Evolutionary conservation across 192 early-diverging fungal genomes (phyloP).

Genomic region (Nowakowskiella sp.): DNA sequence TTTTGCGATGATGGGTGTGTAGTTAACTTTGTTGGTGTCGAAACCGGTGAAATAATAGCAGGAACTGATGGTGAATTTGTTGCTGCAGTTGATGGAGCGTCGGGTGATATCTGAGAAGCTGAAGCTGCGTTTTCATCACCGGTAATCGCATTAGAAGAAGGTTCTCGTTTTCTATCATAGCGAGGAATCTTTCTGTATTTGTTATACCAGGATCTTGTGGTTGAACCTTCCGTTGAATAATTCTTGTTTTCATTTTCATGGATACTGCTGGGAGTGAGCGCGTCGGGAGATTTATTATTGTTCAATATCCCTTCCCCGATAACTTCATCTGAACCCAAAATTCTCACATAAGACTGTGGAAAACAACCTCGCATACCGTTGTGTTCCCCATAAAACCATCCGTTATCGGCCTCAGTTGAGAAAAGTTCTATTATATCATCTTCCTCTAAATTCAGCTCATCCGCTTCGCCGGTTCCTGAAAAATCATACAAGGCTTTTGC

Average conservation of each 20-base stretch:
- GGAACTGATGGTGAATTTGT: too few relatives aligned
- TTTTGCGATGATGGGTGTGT: too few relatives aligned
- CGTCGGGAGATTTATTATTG: neutral
- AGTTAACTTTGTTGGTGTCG: neutral
- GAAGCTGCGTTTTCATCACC: neutral
- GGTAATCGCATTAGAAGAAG: neutral
- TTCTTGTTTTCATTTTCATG: neutral
- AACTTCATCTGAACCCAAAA: slow-evolving; percentile 24
- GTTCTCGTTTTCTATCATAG: too few relatives aligned
- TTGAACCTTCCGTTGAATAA: neutral
- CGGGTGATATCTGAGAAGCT: too few relatives aligned
- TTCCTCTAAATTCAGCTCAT: slow-evolving; percentile 32
- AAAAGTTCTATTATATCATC: slow-evolving; percentile 27
- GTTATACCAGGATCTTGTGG: slow-evolving; percentile 10
- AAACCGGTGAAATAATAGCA: neutral
- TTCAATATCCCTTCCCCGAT: slow-evolving; percentile 3
- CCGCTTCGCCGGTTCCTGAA: slow-evolving; percentile 13
- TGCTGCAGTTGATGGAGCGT: too few relatives aligned
- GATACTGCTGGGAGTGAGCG: neutral
- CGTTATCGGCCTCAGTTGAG: slow-evolving; percentile 1
- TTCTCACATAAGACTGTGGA: slow-evolving; percentile 22
- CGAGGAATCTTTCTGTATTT: slow-evolving; percentile 6
- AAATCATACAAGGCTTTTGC: slow-evolving; percentile 37
- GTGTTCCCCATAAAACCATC: slow-evolving; percentile 35
- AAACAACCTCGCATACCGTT: slow-evolving; percentile 35